Evolutionary conservation across 352 stramenopile species (phyloP), one percentile per base, ranked within the genome.

Genomic region (Phytophthora rubi): DNA sequence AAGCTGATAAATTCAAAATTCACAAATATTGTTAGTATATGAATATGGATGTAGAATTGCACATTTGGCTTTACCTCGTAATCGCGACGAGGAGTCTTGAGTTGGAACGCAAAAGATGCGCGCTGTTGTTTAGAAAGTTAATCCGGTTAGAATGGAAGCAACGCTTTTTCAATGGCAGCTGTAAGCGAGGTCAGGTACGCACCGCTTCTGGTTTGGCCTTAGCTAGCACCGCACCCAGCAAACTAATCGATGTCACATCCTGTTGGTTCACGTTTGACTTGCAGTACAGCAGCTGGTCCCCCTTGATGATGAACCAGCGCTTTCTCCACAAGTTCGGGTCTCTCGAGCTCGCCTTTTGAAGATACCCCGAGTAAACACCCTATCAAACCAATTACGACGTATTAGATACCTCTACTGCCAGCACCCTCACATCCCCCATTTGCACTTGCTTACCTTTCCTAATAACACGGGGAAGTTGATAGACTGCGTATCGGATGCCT

Each of bases 291-390:
- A 96, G 71, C 56, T 96, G 88, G 56, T 96, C 86, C 53, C 89
- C 86, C 69, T 93, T 95, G 59, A 95, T 77, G 59, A 95, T 88
- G 71, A 95, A 95, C 88, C 88, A 95, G 13, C 88, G 86, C 69
- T 90, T 90, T 42, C 86, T 82, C 88, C 88, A 95, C 23, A 95
- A 73, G 47, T 88, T 94, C 3, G 83, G 62, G 51, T 94, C 81
- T 37, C 89, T 92, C 30, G 91, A 76, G 53, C 88, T 95, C 15
- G 82, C 86, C 60, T 95, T 95, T 60, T 95, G 87, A 52, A 95
- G 70, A 47, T 93, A 92, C 0, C 88, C 88, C 10, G 80, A 93
- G 42, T 89, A 86, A 15, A 93, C 77, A 33, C 88, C 88, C 85
- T 93, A 33, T 1, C 39, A 0, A 18, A 9, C 12, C 44, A 56